Evolutionary conservation across 2,329 filamentous ascomycete species (phyloP).

Genomic region (Thelonectria rubi): DNA sequence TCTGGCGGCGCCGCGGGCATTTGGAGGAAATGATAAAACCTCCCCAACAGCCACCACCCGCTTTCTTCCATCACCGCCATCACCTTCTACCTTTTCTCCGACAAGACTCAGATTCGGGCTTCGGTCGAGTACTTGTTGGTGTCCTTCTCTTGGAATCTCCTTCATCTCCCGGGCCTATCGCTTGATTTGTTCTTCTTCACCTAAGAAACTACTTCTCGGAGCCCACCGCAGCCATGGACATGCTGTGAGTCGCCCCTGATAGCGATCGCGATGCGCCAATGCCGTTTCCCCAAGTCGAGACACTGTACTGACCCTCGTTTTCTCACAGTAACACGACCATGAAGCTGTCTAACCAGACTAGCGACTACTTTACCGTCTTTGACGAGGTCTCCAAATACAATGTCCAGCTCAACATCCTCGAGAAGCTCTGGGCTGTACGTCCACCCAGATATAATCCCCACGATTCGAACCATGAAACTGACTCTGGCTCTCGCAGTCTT

Average conservation of each 20-base stretch:
- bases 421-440: slow-evolving; percentile 87
- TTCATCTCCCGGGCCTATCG: slow-evolving; percentile 3
- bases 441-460: slow-evolving; percentile 15
- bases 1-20: slow-evolving; percentile 29
- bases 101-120: slow-evolving; percentile 36
- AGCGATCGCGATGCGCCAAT: slow-evolving; percentile 24
- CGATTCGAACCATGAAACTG: slow-evolving; percentile 24
- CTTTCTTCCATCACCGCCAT: slow-evolving; percentile 39
- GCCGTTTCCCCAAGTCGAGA: slow-evolving; percentile 4
- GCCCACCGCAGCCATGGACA: slow-evolving; percentile 34
- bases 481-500: slow-evolving; percentile 62
- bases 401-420: slow-evolving; percentile 84
- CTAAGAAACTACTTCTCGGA: slow-evolving; percentile 17
- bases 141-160: slow-evolving; percentile 17
- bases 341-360: slow-evolving; percentile 57
- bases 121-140: slow-evolving; percentile 34
- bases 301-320: slow-evolving; percentile 30
- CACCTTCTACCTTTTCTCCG: slow-evolving; percentile 31
- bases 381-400: slow-evolving; percentile 76
- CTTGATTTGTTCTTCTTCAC: slow-evolving; percentile 11
- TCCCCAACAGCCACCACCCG: slow-evolving; percentile 41
- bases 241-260: slow-evolving; percentile 40
- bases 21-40: slow-evolving; percentile 45
- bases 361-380: slow-evolving; percentile 65
- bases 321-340: slow-evolving; percentile 60